Conservation (phyloP, 148 eudicot genomes). For the Cornus suecica region DNA sequence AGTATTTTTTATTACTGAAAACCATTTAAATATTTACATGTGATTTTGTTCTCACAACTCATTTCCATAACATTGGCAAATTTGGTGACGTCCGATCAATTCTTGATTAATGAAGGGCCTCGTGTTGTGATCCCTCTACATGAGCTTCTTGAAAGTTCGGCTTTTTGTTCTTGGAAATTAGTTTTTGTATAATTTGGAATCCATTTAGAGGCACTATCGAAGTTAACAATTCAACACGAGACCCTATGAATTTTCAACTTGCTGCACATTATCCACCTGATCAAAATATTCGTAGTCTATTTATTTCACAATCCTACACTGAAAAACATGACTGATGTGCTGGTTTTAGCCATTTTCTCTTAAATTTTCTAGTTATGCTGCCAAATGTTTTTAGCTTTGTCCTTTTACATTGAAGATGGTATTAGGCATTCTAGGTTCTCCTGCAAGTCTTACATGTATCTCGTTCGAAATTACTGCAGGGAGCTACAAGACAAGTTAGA, state of each 20-base stretch:
- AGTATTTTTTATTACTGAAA: not conserved
- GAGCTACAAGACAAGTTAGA: conserved; percentile 42
- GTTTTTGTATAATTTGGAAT: not conserved
- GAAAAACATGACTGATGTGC: not conserved
- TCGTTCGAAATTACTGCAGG: conserved; percentile 19
- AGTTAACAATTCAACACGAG: not conserved
- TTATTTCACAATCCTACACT: not conserved
- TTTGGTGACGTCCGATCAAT: not conserved
- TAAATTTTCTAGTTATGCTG: not conserved
- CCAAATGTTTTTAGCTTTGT: not conserved
- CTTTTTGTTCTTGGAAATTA: not conserved
- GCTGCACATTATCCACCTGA: not conserved
- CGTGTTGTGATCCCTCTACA: not conserved
- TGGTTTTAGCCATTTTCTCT: not conserved
- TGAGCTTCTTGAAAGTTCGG: not conserved
- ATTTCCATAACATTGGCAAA: not conserved
- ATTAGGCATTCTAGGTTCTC: not conserved
- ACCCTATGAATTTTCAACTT: not conserved
- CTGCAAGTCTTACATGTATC: not conserved
- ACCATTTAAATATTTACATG: not conserved
- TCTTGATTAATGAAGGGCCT: not conserved
- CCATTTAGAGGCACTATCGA: not conserved
- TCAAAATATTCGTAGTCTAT: not conserved
- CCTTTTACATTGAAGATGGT: conserved; percentile 1
- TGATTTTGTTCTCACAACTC: not conserved